Percentiles rank a stretch among this genome's conserved stretches.
Evolutionary conservation across 257 asterid genomes (phyloP).

Genomic region (Salvia splendens): DNA sequence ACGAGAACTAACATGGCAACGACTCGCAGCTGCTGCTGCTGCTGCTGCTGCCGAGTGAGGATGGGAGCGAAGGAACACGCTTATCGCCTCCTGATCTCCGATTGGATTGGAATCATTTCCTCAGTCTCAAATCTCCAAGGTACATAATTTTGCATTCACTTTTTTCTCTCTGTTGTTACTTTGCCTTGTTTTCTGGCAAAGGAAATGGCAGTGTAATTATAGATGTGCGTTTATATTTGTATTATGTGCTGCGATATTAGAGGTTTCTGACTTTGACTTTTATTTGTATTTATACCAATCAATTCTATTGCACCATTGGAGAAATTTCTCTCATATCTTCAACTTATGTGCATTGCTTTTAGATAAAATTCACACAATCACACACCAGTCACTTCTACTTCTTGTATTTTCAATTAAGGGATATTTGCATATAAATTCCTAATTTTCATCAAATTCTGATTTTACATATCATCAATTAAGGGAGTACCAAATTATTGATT

Average conservation of each 20-base stretch:
- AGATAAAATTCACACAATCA: no score
- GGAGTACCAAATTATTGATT: no score
- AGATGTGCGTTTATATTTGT: conserved; percentile 5
- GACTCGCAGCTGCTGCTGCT: conserved; percentile 63
- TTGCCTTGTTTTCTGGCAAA: conserved; percentile 38
- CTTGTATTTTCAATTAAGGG: no score
- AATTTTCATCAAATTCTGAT: no score
- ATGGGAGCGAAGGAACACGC: conserved; percentile 34
- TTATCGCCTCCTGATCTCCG: background rate
- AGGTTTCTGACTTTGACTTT: conserved; percentile 34
- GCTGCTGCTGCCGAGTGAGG: conserved; percentile 45
- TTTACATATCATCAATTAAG: no score
- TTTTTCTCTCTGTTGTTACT: conserved; percentile 30
- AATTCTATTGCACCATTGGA: background rate
- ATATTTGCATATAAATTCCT: no score
- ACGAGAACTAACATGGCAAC: conserved; percentile 71
- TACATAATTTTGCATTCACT: conserved; percentile 36
- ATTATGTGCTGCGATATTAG: conserved; percentile 1
- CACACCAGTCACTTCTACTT: no score
- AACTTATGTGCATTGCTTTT: background rate
- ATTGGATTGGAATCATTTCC: conserved; percentile 29
- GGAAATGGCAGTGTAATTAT: conserved; percentile 49
- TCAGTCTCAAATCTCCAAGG: conserved; percentile 33
- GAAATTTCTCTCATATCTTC: background rate
- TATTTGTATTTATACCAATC: conserved; percentile 11